phyloP scores from a whole-genome alignment of 164 flowering plant species.

The Umbellularia californica region DNA sequence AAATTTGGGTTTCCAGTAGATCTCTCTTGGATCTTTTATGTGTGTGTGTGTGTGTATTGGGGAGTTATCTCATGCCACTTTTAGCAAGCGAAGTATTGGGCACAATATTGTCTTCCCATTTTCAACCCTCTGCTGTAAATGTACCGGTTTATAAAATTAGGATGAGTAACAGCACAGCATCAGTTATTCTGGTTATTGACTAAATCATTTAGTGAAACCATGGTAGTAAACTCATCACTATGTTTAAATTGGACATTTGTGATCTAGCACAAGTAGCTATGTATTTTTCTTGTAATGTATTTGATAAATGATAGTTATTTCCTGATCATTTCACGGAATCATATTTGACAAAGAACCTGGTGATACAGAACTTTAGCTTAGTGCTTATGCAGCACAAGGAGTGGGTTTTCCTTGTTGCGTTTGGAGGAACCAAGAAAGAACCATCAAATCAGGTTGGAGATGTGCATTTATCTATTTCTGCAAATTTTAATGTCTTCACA shows the following conservation, averaged over 20 bases:
- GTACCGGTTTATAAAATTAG: background rate
- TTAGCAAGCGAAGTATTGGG: no score
- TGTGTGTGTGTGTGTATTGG: no score
- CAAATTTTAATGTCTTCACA: background rate
- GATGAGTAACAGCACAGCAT: background rate
- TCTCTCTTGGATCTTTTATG: no score
- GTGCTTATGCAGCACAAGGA: conserved; percentile 87
- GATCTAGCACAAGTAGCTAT: no score
- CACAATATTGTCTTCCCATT: background rate
- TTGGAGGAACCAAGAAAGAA: conserved; percentile 89
- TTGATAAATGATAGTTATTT: background rate
- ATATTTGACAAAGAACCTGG: background rate
- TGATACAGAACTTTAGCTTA: conserved; percentile 79
- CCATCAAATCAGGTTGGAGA: conserved; percentile 77
- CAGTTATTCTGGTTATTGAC: no score
- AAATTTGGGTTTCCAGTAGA: no score
- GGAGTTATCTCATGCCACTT: no score
- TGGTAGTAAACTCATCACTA: no score
- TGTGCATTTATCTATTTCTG: background rate
- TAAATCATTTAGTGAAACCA: no score
- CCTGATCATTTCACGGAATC: conserved; percentile 4
- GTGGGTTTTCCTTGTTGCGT: conserved; percentile 81
- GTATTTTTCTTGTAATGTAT: background rate
- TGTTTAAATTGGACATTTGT: no score
- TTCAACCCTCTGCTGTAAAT: background rate